phyloP scores from a whole-genome alignment of 768 basidiomycete species.

The Leccinum longicurvipes region DNA sequence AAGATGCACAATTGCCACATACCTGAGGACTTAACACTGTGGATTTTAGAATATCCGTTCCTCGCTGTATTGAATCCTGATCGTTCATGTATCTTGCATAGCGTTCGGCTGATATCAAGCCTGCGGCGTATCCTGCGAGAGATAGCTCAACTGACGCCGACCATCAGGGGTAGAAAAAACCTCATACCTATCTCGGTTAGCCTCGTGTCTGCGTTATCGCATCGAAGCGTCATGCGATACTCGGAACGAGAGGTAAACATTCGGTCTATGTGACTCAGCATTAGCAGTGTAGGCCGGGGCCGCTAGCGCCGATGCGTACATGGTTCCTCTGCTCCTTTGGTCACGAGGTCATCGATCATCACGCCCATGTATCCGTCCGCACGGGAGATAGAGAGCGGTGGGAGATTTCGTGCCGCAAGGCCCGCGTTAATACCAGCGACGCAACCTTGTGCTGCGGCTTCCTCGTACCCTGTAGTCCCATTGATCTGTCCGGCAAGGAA shows the following conservation, averaged over 20 bases:
- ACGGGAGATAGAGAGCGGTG: slow-evolving; percentile 66
- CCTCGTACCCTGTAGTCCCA: slow-evolving; percentile 92
- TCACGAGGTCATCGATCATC: slow-evolving; percentile 88
- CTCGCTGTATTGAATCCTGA: slow-evolving; percentile 33
- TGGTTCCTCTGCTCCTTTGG: slow-evolving; percentile 88
- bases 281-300: slow-evolving; percentile 2
- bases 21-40: slow-evolving; percentile 42
- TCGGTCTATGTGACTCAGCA: slow-evolving; percentile 52
- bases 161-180: not conserved
- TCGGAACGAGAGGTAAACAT: slow-evolving; percentile 94
- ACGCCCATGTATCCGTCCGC: slow-evolving; percentile 87
- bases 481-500: slow-evolving; percentile 93
- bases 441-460: slow-evolving; percentile 89
- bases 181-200: slow-evolving; percentile 68
- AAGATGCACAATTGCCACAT: not conserved
- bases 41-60: slow-evolving; percentile 34
- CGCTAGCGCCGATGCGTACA: slow-evolving; percentile 43
- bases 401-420: slow-evolving; percentile 51
- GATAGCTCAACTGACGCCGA: not conserved
- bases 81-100: slow-evolving; percentile 39
- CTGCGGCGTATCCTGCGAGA: slow-evolving; percentile 36
- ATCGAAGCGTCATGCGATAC: slow-evolving; percentile 82
- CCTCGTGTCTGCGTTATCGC: slow-evolving; percentile 85
- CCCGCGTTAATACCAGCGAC: slow-evolving; percentile 89
- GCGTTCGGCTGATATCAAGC: slow-evolving; percentile 42